Evolutionary conservation across 1,284 basidiomycete genomes (phyloP), one percentile per base, ranked within the genome.

Genomic region (Naganishia liquefaciens): DNA sequence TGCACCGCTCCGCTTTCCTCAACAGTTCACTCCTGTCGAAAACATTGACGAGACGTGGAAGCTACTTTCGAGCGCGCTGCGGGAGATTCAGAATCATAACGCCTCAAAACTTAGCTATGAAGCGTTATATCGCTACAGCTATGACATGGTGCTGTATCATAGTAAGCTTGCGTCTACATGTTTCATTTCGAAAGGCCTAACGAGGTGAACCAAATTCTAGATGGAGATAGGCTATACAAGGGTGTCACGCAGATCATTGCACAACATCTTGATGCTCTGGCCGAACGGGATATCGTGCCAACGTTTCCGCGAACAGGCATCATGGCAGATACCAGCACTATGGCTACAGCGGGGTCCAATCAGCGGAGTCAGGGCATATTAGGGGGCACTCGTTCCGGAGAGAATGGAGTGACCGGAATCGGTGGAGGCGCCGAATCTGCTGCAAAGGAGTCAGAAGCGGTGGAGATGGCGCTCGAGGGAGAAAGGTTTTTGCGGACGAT

Each of bases 31-130:
- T 25, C 51, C 64, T 6, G 42, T 46, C 21, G 55, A 65, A 33
- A 53, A 52, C 27, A 77, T 77, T 68, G 77, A 77, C 54, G 77
- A 78, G 57, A 77, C 75, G 27, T 79, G 77, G 76, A 66, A 69
- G 0, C 77, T 76, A 66, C 72, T 79, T 0, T 70, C 78, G 3
- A 66, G 68, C 42, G 97, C 97, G 70, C 94, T 99, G 71, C 84
- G 86, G 65, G 91, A 97, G 82, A 99, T 99, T 64, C 92, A 96
- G 77, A 90, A 92, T 71, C 92, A 96, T 80, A 91, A 96, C 78
- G 92, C 93, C 7, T 87, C 87, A 63, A 89, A 88, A 73, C 86
- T 99, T 33, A 96, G 92, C 17, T 99, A 94, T 74, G 96, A 99
- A 78, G 95, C 97, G 80, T 93, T 95, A 73, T 93, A 96, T 76